Evolutionary conservation across 495 filamentous ascomycete genomes (phyloP).

Genomic region (Hypoxylon crocopeplum): DNA sequence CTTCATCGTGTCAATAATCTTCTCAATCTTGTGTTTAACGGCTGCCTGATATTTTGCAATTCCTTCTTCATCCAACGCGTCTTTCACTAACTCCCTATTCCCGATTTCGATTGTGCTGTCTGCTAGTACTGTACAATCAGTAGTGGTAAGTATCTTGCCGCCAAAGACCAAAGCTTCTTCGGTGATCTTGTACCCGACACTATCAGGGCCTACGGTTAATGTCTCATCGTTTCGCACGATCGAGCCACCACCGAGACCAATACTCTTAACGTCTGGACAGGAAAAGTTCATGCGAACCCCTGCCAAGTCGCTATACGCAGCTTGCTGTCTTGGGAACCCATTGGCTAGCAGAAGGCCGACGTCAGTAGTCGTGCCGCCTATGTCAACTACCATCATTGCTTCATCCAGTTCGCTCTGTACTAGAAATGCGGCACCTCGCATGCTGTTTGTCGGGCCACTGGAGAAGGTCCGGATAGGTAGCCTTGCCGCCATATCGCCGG

Average conservation of each 20-base stretch:
- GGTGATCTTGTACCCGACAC: slow-evolving; percentile 60
- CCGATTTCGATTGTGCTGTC: slow-evolving; percentile 48
- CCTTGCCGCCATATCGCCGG: slow-evolving; percentile 52
- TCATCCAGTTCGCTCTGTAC: slow-evolving; percentile 42
- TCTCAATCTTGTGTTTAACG: slow-evolving; percentile 51
- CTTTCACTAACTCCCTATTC: slow-evolving; percentile 38
- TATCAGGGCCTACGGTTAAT: slow-evolving; percentile 60
- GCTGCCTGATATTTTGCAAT: slow-evolving; percentile 43
- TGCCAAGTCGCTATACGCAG: slow-evolving; percentile 58
- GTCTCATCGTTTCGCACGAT: slow-evolving; percentile 49
- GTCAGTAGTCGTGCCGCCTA: slow-evolving; percentile 65
- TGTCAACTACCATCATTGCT: slow-evolving; percentile 55
- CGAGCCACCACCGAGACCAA: slow-evolving; percentile 62
- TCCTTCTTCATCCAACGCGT: slow-evolving; percentile 32
- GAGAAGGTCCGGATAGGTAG: slow-evolving; percentile 63
- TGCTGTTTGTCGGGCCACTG: slow-evolving; percentile 62
- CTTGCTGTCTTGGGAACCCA: slow-evolving; percentile 62
- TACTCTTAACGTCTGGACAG: slow-evolving; percentile 59
- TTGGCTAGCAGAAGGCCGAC: slow-evolving; percentile 58
- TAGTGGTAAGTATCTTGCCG: slow-evolving; percentile 58
- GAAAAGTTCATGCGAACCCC: slow-evolving; percentile 62
- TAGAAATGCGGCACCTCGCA: slow-evolving; percentile 63
- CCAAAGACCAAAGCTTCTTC: slow-evolving; percentile 59
- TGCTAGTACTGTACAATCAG: slow-evolving; percentile 55
- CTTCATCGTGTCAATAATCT: slow-evolving; percentile 58